Percentiles rank a stretch among this genome's conserved stretches.
phyloP scores from a whole-genome alignment of 108 stramenopile genomes.

The Chaetoceros muelleri region DNA sequence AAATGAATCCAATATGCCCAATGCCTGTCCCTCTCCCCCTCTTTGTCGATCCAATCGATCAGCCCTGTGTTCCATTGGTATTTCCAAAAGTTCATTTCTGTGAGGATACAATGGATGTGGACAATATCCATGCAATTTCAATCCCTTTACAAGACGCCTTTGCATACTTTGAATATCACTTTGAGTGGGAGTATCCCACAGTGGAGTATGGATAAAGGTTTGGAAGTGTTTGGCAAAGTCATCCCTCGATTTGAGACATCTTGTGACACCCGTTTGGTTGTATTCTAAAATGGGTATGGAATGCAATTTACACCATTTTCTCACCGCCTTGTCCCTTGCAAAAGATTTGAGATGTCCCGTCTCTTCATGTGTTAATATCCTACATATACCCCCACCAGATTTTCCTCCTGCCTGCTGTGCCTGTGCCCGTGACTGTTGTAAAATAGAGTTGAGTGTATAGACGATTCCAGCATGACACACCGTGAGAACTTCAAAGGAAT shows the following conservation, averaged over 20 bases:
- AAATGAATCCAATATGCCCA: constrained; percentile 40
- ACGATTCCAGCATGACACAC: constrained; percentile 37
- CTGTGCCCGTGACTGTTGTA: constrained; percentile 13
- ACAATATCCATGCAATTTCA: constrained; percentile 21
- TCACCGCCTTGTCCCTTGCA: constrained; percentile 40
- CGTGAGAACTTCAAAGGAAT: constrained; percentile 42
- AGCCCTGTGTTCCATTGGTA: constrained; percentile 29
- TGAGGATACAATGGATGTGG: constrained; percentile 11
- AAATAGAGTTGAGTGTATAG: constrained; percentile 28
- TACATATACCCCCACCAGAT: constrained; percentile 26
- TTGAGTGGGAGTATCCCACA: constrained; percentile 21
- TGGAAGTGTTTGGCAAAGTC: constrained; percentile 39
- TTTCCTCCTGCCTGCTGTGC: too few relatives aligned
- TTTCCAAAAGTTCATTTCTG: constrained; percentile 22
- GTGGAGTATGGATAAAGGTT: constrained; percentile 28
- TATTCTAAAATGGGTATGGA: constrained; percentile 35
- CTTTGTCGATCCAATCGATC: constrained; percentile 42
- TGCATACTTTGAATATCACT: constrained; percentile 10
- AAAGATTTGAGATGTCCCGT: constrained; percentile 53
- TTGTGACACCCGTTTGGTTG: constrained; percentile 53
- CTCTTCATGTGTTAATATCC: constrained; percentile 56
- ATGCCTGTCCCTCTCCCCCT: constrained; percentile 47
- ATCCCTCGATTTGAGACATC: constrained; percentile 39
- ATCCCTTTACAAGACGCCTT: constrained; percentile 9
- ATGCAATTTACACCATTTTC: constrained; percentile 43